Evolutionary conservation across 306 rosid genomes (phyloP), one percentile per base, ranked within the genome.

Genomic region (Cajanus cajan): DNA sequence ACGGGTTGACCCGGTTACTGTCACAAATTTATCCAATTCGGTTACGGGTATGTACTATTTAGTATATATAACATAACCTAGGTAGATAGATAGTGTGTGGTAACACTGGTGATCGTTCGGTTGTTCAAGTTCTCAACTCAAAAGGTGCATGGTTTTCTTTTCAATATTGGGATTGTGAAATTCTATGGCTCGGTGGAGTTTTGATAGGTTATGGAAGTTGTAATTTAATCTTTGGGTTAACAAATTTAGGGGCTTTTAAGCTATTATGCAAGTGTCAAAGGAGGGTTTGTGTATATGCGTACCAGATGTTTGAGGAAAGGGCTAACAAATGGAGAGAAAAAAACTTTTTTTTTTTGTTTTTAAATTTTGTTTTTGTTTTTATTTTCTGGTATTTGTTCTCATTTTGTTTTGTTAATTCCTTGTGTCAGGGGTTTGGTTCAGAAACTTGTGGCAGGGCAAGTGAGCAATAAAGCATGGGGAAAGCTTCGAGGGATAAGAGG

Each of bases 401-500:
- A 67, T 72, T 40, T 72, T 36, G 9, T 57, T 66, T 44, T 55
- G 15, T 9, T 6, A 31, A 50, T 40, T 73, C 19, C 67, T 67
- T 21, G 59, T 40, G 48, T 28, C 12, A 51, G 68, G 36, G 57
- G 15, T 58, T 62, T 54, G 41, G 13, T 63, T 54, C 19, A 36
- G 19, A 33, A 57, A 44, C 52, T 75, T 45, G 79, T 34, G 74
- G 68, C 37, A 7, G 28, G 19, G 50, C 22, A 44, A 68, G 57
- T 40, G 51, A 51, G 37, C n/a, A 25, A 50, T 25, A 70, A 62
- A 59, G 37, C 65, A 93, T 96, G 99, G 99, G 99, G 48, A 93
- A 87, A 85, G 98, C 99, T 86, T 96, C 99, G 71, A 90, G 98
- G 81, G 99, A 96, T 44, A 93, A 96, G 87, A 89, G 98, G 90